phyloP scores from a whole-genome alignment of 441 rosid genomes.

The Populus hybrid region DNA sequence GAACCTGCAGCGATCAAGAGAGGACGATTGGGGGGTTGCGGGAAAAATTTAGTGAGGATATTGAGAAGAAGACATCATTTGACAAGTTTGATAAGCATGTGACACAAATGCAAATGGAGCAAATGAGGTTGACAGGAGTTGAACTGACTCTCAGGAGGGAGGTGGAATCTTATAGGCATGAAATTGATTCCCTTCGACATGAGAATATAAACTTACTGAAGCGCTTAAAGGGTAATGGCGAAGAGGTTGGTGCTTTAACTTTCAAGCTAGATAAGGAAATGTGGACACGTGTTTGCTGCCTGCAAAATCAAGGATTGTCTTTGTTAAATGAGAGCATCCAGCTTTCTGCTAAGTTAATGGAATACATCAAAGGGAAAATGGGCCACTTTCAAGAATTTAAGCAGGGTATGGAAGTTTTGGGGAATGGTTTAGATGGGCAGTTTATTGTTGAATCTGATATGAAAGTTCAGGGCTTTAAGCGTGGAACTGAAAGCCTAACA shows the following conservation, averaged over 20 bases:
- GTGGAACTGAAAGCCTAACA: constrained; percentile 63
- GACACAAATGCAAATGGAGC: constrained; percentile 71
- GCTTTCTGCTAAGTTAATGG: constrained; percentile 62
- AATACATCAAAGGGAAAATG: constrained; percentile 56
- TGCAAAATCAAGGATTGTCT: constrained; percentile 80
- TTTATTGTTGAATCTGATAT: constrained; percentile 72
- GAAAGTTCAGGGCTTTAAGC: constrained; percentile 68
- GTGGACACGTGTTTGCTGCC: constrained; percentile 50
- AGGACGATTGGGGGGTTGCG: constrained; percentile 78
- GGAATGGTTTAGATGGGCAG: constrained; percentile 59
- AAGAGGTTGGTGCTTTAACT: constrained; percentile 49
- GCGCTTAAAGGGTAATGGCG: constrained; percentile 62
- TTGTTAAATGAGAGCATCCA: constrained; percentile 62
- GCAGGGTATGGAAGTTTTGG: constrained; percentile 32
- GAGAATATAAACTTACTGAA: constrained; percentile 75
- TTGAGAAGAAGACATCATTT: constrained; percentile 42
- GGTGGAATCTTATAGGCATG: constrained; percentile 60
- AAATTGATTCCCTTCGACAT: constrained; percentile 74
- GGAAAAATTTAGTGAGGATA: constrained; percentile 46
- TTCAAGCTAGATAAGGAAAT: constrained; percentile 78
- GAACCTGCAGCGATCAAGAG: constrained; percentile 83
- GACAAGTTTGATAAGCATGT: constrained; percentile 50
- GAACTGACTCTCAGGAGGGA: constrained; percentile 80
- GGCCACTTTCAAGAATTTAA: constrained; percentile 45
- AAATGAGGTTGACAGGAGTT: constrained; percentile 74